Evolutionary conservation across 208 protist species (phyloP), one percentile per base, ranked within the genome.

Genomic region (Trypanosoma platydactyli): DNA sequence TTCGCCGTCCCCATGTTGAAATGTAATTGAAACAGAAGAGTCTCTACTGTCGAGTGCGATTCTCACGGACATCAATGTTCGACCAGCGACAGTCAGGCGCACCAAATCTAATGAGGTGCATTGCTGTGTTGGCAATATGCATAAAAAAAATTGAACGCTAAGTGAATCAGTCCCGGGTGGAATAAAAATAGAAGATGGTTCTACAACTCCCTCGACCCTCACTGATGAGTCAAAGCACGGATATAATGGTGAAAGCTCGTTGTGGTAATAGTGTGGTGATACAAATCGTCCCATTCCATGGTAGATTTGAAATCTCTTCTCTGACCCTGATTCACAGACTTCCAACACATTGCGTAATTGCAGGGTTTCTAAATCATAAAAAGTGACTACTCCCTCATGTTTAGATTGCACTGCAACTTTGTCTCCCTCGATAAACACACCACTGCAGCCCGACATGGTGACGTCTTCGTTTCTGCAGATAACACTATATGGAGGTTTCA

Each of bases 121-220:
- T 38, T 73, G 46, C 5, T 67, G n/a, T 29, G 71, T 62, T 48
- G 78, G 50, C 29, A 73, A 38, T n/a, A 77, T 71, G 46, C 63
- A 86, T 12, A 92, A 55, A 63, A 78, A 86, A 64, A 95, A 91
- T 61, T 92, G 89, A 38, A 95, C 66, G 50, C 82, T 89, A 38
- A 91, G 35, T n/a, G 84, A 88, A 27, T 89, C 75, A 18, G 77
- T 83, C n/a, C 51, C 73, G 1, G 80, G 73, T 24, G 86, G 84
- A 44, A 95, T 71, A 9, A 63, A 20, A 9, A 91, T 50, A 0
- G 60, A 63, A 55, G 45, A 58, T 30, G 83, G 80, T 24, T 80
- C 62, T 18, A 90, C 27, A 7, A 9, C 57, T 4, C 89, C 86
- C 20, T 71, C 76, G 42, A 88, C 73, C 13, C 27, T 40, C 48